Evolutionary conservation across 1,284 basidiomycete species (phyloP).

Genomic region (Malassezia caprae): DNA sequence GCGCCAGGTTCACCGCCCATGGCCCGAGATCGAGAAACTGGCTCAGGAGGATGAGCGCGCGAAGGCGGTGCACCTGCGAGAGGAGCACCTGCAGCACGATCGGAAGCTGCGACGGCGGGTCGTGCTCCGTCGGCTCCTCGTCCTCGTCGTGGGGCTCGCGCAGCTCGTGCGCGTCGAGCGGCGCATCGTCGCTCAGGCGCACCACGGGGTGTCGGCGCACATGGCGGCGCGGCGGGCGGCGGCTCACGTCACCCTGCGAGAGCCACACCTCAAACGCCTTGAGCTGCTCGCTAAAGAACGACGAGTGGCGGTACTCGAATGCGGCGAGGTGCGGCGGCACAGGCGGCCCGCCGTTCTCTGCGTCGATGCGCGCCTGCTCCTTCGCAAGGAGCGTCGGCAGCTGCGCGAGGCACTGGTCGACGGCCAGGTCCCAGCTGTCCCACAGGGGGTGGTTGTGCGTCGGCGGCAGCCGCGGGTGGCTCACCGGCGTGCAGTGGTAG

Average conservation of each 20-base stretch:
- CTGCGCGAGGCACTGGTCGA: constrained; percentile 88
- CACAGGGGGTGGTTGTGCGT: constrained; percentile 93
- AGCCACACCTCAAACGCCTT: constrained; percentile 99
- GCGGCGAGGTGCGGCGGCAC: constrained; percentile 47
- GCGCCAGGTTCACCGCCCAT: constrained; percentile 92
- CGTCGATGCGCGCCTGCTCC: constrained; percentile 53
- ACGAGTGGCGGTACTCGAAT: constrained; percentile 67
- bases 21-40: constrained; percentile 96
- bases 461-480: constrained; percentile 76
- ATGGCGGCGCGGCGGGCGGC: constrained; percentile 34
- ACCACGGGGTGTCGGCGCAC: constrained; percentile 62
- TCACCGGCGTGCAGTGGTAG: constrained; percentile 93
- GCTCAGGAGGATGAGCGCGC: constrained; percentile 88
- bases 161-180: constrained; percentile 15
- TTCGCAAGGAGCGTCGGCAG: constrained; percentile 74
- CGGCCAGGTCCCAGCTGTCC: constrained; percentile 94
- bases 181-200: constrained; percentile 55
- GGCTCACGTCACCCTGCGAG: constrained; percentile 49
- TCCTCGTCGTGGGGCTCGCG: constrained; percentile 21
- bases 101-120: constrained; percentile 89
- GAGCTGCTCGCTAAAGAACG: constrained; percentile 91
- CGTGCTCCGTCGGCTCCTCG: constrained; percentile 55
- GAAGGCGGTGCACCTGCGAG: constrained; percentile 87
- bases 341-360: constrained; percentile 43
- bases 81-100: constrained; percentile 93